Evolutionary conservation across 73 alveolate genomes (phyloP).

Genomic region (Stentor coeruleus): DNA sequence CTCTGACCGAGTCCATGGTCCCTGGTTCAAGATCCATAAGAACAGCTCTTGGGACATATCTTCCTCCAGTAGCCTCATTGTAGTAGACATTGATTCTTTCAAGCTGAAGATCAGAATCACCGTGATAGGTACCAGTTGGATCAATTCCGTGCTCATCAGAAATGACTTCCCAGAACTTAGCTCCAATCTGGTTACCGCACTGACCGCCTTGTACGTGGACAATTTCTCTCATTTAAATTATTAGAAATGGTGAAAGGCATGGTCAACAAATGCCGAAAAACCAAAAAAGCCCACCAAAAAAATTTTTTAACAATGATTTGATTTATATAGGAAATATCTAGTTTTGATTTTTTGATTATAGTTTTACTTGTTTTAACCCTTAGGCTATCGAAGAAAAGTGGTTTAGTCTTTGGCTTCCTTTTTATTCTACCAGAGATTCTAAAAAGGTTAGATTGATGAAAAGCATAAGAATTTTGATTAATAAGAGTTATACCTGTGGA

Average conservation of each 20-base stretch:
- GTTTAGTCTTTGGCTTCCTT: neutral
- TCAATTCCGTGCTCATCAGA: conserved; percentile 99
- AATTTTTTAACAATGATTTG: neutral
- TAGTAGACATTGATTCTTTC: conserved; percentile 93
- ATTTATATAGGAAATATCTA: too few relatives aligned
- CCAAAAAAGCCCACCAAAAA: neutral
- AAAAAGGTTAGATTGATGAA: too few relatives aligned
- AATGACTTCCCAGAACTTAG: conserved; percentile 99
- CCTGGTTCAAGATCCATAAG: conserved; percentile 99
- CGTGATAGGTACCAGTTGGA: conserved; percentile 97
- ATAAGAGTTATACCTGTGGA: too few relatives aligned
- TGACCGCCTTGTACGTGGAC: conserved; percentile 93
- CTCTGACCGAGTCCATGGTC: conserved; percentile 97
- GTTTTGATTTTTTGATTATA: neutral
- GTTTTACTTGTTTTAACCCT: neutral
- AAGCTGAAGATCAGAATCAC: conserved; percentile 94
- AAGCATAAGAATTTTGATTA: too few relatives aligned
- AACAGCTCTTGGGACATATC: conserved; percentile 97
- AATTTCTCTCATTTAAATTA: conserved; percentile 39
- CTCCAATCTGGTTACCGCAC: conserved; percentile 99
- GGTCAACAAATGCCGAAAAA: neutral
- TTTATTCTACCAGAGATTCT: too few relatives aligned
- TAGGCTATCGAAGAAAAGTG: too few relatives aligned
- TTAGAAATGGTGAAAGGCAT: neutral
- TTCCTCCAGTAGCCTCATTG: conserved; percentile 97